Percentiles rank a stretch among this genome's conserved stretches.
Evolutionary conservation across 345 rosid genomes (phyloP).

Genomic region (Citropsis articulata): DNA sequence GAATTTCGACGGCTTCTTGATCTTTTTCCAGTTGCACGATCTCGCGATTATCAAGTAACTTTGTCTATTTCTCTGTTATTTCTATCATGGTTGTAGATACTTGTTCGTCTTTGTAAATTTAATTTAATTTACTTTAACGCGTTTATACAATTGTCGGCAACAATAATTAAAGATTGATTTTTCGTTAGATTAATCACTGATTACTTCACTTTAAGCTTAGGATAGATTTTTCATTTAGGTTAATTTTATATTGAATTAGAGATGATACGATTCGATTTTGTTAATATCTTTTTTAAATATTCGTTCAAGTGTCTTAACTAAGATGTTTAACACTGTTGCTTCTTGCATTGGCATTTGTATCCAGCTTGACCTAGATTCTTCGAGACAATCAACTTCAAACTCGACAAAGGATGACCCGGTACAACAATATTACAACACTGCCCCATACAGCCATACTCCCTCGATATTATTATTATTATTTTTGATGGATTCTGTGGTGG

Average conservation of each 20-base stretch:
- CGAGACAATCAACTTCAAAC: conserved; percentile 50
- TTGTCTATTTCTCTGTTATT: conserved; percentile 5
- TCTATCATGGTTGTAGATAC: neutral
- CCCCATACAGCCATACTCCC: neutral
- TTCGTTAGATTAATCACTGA: neutral
- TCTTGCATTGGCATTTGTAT: neutral
- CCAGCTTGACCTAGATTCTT: conserved; percentile 60
- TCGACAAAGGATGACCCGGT: conserved; percentile 37
- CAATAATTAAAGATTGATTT: neutral
- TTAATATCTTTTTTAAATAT: neutral
- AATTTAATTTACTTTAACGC: neutral
- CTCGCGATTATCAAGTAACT: conserved; percentile 63
- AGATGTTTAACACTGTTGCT: neutral
- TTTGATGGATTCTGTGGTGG: neutral
- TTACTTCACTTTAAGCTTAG: too few species aligned
- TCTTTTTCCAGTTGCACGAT: conserved; percentile 78
- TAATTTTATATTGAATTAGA: neutral
- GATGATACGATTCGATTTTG: neutral
- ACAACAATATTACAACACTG: neutral
- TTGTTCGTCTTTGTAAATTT: neutral
- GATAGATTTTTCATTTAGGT: too few species aligned
- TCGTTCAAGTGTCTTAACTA: neutral
- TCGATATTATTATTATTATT: neutral
- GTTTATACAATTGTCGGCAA: neutral
- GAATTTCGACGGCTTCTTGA: conserved; percentile 74